Base-by-base conservation (phyloP, 495 filamentous ascomycete species). In the Penicillium samsonianum region DNA sequence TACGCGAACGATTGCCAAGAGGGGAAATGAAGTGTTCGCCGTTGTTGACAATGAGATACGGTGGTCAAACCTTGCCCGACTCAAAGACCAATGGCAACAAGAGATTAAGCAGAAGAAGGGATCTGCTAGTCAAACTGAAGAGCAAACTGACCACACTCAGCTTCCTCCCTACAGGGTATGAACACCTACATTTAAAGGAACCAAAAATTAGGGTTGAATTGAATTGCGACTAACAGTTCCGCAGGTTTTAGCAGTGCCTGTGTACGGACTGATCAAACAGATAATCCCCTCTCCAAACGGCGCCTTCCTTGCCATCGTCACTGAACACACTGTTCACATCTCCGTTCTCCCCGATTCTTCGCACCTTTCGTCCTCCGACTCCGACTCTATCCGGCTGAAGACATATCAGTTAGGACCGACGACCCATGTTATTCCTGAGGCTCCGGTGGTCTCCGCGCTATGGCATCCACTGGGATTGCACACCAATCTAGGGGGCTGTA, bases 401-500 rank as follows among this genome's bases (percentile, higher is more conserved):
- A 87, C 88, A 33, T 92, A 87, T 72, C 91, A 91, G 47, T 78
- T 96, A 16, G 92, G 92, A 1, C 90, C 92, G 19, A 94, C 90
- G 5, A 90, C 88, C 3, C 92, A 96, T 70, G 90, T 96, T 26
- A 85, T 90, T 56, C 87, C 91, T 23, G 83, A 91, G 61, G 81
- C 90, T 1, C 83, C 89, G 0, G 78, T 96, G 19, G 85, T 84
- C 1, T 90, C 89, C 6, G 85, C 87, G 10, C 50, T 96, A 56
- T 96, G 91, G 91, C 92, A 96, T 75, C 92, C 92, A 1, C 78
- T 95, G 1, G 90, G 91, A 0, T 79, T 88, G 11, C 82, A 85
- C 26, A 86, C 83, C 19, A 79, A 77, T 53, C 54, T 78, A 16
- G 67, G 62, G n/a, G 76, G 69, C 4, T 87, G 87, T 46, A 74